A percentile compares a stretch with the other conserved stretches of the same genome.
These are phyloP conservation scores for Roridomyces roridus DNA, from an alignment of 768 basidiomycete genomes.

Conservation along the genomic window DNA sequence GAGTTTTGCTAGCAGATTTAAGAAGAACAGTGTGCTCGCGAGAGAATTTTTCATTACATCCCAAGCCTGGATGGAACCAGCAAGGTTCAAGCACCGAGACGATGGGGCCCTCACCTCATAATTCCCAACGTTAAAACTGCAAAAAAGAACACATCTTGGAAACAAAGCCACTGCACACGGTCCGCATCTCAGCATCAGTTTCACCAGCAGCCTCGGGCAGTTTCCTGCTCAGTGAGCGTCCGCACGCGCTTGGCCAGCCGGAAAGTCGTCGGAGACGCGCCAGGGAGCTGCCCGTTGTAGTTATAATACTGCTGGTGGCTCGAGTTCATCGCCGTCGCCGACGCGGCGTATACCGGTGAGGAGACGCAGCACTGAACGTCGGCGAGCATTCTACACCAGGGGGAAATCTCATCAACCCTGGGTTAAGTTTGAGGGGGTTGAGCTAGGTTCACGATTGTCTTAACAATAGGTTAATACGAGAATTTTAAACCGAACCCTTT, in stretches of 20 bases:
- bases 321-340: constrained; percentile 6
- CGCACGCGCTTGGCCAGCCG: constrained; percentile 83
- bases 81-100: too few relatives aligned
- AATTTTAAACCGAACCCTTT: too few relatives aligned
- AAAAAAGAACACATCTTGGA: not conserved
- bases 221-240: constrained; percentile 82
- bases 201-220: constrained; percentile 81
- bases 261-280: constrained; percentile 77
- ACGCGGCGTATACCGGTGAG: constrained; percentile 50
- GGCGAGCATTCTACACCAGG: too few relatives aligned
- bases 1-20: too few relatives aligned
- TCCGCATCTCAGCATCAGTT: constrained; percentile 81
- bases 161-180: constrained; percentile 61
- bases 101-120: constrained; percentile 13
- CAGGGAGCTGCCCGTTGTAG: constrained; percentile 71
- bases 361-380: constrained; percentile 37
- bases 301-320: constrained; percentile 75
- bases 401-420: too few relatives aligned
- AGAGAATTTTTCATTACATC: too few relatives aligned
- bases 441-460: too few relatives aligned
- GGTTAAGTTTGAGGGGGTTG: too few relatives aligned
- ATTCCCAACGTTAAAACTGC: constrained; percentile 25
- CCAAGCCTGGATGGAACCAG: too few relatives aligned
- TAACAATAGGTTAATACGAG: too few relatives aligned
- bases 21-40: too few relatives aligned